Evolutionary conservation across 176 grass and related monocot species (phyloP).

Genomic region (Puccinellia tenuiflora): DNA sequence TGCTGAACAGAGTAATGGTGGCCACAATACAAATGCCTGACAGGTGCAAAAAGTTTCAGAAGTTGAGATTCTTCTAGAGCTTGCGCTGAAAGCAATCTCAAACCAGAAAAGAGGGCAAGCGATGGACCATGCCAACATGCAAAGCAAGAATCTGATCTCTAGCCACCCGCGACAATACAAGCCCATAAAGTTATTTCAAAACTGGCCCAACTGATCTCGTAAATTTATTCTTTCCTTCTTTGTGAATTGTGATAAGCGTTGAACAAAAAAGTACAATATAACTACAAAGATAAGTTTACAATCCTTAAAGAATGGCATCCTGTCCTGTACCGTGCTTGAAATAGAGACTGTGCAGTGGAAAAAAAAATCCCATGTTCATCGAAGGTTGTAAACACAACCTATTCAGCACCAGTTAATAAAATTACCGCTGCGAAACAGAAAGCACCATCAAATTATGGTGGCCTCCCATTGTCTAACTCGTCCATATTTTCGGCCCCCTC

Average conservation of each 20-base stretch:
- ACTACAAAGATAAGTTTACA: not conserved
- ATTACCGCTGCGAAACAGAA: slow-evolving; percentile 14
- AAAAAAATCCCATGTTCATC: slow-evolving; percentile 33
- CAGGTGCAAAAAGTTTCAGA: slow-evolving; percentile 41
- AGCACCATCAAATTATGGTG: slow-evolving; percentile 38
- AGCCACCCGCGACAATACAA: not conserved
- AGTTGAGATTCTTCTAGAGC: slow-evolving; percentile 37
- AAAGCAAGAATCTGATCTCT: slow-evolving; percentile 43
- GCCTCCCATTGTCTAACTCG: slow-evolving; percentile 69
- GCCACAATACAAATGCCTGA: slow-evolving; percentile 28
- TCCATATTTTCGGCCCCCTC: slow-evolving; percentile 75
- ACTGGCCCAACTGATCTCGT: not conserved
- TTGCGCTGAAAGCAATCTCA: not conserved
- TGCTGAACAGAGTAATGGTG: not conserved
- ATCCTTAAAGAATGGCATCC: slow-evolving; percentile 34
- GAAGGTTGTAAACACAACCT: not conserved
- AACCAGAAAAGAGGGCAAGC: slow-evolving; percentile 33
- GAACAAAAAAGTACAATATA: not conserved
- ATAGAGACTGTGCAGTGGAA: not conserved
- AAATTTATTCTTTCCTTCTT: slow-evolving; percentile 22
- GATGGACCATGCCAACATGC: slow-evolving; percentile 22
- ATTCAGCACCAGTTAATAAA: slow-evolving; percentile 16
- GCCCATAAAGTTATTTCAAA: not conserved
- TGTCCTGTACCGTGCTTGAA: slow-evolving; percentile 7
- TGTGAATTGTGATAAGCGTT: slow-evolving; percentile 7